A percentile compares a stretch with the other conserved stretches of the same genome.
These are phyloP conservation scores for Huntiella savannae DNA, from an alignment of 2,329 filamentous ascomycete species.

Conservation along the genomic window DNA sequence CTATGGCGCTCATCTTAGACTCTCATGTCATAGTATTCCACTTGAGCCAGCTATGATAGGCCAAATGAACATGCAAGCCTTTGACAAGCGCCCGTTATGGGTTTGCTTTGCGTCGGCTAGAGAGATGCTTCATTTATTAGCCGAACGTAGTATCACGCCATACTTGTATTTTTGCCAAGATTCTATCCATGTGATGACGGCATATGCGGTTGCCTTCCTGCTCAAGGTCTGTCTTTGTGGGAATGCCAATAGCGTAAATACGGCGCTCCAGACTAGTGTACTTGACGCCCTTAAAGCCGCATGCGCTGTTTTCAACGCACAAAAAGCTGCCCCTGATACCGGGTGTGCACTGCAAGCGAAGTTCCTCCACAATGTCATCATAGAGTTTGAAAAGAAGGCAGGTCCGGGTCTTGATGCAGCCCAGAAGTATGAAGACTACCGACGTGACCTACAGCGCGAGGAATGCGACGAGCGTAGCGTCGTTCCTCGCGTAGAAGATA, in stretches of 20 bases:
- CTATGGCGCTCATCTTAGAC: conserved; percentile 21
- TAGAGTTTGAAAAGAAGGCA: conserved; percentile 9
- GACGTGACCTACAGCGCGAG: not conserved
- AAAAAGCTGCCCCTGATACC: conserved; percentile 15
- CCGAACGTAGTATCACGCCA: conserved; percentile 14
- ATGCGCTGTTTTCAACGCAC: conserved; percentile 15
- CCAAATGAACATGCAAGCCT: conserved; percentile 13
- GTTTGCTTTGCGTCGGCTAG: conserved; percentile 18
- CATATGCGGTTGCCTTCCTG: conserved; percentile 22
- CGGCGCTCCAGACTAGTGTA: conserved; percentile 10
- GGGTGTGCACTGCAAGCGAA: conserved; percentile 18
- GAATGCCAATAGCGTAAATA: conserved; percentile 6
- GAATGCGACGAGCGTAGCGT: not conserved
- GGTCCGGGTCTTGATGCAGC: not conserved
- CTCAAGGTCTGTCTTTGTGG: conserved; percentile 16
- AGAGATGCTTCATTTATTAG: conserved; percentile 19
- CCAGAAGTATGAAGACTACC: not conserved
- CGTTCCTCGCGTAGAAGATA: not conserved
- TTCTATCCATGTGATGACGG: conserved; percentile 24
- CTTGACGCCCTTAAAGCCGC: conserved; percentile 13
- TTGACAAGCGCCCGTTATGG: conserved; percentile 16
- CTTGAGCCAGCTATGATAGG: conserved; percentile 18
- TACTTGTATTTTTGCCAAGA: conserved; percentile 23
- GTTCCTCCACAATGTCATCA: conserved; percentile 14
- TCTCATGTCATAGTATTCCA: conserved; percentile 20